Base-by-base conservation (phyloP, 2,329 filamentous ascomycete genomes). In the Ophiostoma sp. region DNA sequence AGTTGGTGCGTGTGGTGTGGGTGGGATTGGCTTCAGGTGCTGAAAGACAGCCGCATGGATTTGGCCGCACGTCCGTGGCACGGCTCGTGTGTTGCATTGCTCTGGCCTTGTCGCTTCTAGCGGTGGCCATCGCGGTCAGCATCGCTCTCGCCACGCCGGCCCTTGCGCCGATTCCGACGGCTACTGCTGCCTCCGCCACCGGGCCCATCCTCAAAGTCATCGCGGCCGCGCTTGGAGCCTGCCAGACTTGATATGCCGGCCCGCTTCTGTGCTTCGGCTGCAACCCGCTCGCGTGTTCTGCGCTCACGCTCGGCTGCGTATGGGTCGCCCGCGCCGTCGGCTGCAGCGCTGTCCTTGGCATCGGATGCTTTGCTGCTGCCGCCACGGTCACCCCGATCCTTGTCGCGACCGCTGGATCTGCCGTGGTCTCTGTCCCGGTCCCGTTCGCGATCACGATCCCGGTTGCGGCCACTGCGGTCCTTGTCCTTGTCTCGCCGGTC, bases 251-350 rank as follows among this genome's bases (percentile, higher is more conserved):
- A 83, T 78, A 89, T 86, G 48, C 87, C 84, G 1, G 74, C 74
- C 27, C 73, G 73, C 69, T 76, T 76, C 78, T 91, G 87, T 54
- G 87, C 86, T 78, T 92, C 90, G 75, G 89, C 89, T 15, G 89
- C 81, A 68, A 91, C 81, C 35, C 90, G 83, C 77, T 90, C 88
- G 65, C 88, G 83, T 75, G 90, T 85, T 20, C 88, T 82, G 15
- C 86, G 86, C 76, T 91, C 89, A 31, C 90, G 86, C 78, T 92
- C 90, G 0, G 89, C 81, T 1, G 89, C 89, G 77, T 91, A 89
- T n/a, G 86, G 83, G 73, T 90, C 87, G 71, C 68, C 57, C 82
- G 68, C 68, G 4, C 39, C 68, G 20, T 52, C 67, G 8, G 68
- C 67, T 6, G 68, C 39, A 13, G 41, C 69, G 39, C 52, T 33